Base-by-base conservation (phyloP, 352 stramenopile species). In the Phytopythium litorale region DNA sequence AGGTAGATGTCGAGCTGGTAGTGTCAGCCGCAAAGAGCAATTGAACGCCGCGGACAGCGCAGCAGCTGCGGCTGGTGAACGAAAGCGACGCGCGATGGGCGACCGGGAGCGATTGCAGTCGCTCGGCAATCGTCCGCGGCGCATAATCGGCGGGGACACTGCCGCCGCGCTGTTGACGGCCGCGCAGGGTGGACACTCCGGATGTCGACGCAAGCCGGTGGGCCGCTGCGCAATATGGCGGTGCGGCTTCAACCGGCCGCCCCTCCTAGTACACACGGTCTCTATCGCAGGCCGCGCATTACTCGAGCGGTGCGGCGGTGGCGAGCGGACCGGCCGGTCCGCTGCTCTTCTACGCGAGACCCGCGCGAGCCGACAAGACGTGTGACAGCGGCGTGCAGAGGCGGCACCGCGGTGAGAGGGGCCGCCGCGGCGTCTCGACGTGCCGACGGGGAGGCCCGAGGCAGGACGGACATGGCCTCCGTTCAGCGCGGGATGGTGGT, bases 361-460 rank as follows among this genome's bases (percentile, higher is more conserved):
- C 18, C 9, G 19, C 42, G 37, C 62, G 43, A 63, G 30, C 43
- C 49, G 40, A 61, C 57, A 40, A 66, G 50, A 67, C 68, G 68
- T 75, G 65, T 69, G 68, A 75, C 68, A 68, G 35, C 52, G 7
- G 18, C 12, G 35, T 40, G 35, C 35, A 40, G 35, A 40, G 35
- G 35, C 35, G 35, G 35, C 35, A 9, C 35, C 9, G 12, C 8
- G 35, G 9, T 40, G 35, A 40, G 35, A 40, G 35, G 28, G 28
- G 28, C 28, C 28, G 28, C 28, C 28, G 28, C 5, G 28, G 28
- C 28, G 28, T 4, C 28, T 32, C 28, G 28, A 32, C 28, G 28
- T 32, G 28, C 28, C 28, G 28, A 4, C 35, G 35, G 35, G 28
- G 7, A 32, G 28, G 28, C 28, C 28, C 28, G 35, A 40, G 35